phyloP scores from a whole-genome alignment of 495 filamentous ascomycete species.

The Peziza echinospora region DNA sequence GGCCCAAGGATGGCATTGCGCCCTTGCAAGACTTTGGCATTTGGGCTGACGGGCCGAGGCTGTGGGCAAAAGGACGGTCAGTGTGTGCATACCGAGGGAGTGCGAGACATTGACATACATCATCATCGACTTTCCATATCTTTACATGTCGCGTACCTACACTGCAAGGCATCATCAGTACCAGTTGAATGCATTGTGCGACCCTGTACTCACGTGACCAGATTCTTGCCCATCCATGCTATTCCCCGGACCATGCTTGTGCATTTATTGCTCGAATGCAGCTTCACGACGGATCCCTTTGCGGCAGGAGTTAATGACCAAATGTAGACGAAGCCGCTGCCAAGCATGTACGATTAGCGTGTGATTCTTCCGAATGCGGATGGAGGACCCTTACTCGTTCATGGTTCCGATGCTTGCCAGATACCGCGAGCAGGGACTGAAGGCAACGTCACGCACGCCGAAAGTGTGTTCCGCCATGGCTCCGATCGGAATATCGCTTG shows the following conservation, averaged over 20 bases:
- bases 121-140: constrained; percentile 65
- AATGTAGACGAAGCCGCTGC: constrained; percentile 62
- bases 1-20: constrained; percentile 52
- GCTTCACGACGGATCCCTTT: constrained; percentile 50
- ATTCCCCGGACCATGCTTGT: constrained; percentile 63
- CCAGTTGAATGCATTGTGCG: constrained; percentile 11
- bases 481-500: constrained; percentile 61
- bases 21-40: constrained; percentile 35
- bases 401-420: constrained; percentile 68
- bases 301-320: constrained; percentile 59
- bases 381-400: constrained; percentile 36
- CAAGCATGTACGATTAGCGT: background rate
- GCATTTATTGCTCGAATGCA: constrained; percentile 88
- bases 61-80: constrained; percentile 4
- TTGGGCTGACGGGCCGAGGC: constrained; percentile 23
- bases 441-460: constrained; percentile 70
- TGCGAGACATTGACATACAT: constrained; percentile 14
- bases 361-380: background rate
- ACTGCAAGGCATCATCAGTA: constrained; percentile 26
- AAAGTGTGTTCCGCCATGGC: constrained; percentile 77
- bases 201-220: constrained; percentile 37
- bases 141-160: constrained; percentile 83
- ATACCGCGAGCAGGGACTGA: constrained; percentile 70
- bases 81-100: background rate
- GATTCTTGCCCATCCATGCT: constrained; percentile 58